Evolutionary conservation across 1,139 yeast species (phyloP), one percentile per base, ranked within the genome.

Genomic region (Diutina pseudorugosa): DNA sequence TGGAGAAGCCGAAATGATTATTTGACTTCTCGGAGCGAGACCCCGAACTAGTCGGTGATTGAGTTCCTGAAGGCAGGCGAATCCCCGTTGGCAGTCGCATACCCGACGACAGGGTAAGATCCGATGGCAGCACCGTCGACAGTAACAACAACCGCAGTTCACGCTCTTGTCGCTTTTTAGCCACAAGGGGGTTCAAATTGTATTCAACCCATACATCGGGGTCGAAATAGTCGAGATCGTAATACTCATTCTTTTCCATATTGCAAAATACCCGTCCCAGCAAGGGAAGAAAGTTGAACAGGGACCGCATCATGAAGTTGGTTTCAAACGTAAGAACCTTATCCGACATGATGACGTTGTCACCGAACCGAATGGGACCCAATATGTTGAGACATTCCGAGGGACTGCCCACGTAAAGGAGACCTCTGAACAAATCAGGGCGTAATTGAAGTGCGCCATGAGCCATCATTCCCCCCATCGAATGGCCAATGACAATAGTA

Each of bases 381-480:
- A 90, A 66, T 51, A 89, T 86, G 61, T 88, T 89, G 14, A 91
- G 80, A 65, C 96, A 89, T 60, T 87, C 89, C 41, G 83, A 73
- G 2, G 97, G 97, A 0, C 82, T 79, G 1, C 97, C 97, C 1
- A 81, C 94, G 61, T 88, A 90, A 2, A 90, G 65, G 1, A 90
- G 61, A 0, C 93, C 91, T 55, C 93, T 71, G 61, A 90, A 77
- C 47, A 88, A 65, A 11, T 76, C 70, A 0, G 96, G 91, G 54
- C 81, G 76, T 50, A 70, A 69, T 54, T 84, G 86, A 73, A 90
- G 70, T 0, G 87, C 86, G 53, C 85, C 85, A 61, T 88, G 96
- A 0, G 95, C 82, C 20, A 90, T 76, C 21, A 90, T 63, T 0
- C 97, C 97, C 52, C 97, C 97, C 96, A 90, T 89, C 0, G 96